Evolutionary conservation across 2,329 filamentous ascomycete species (phyloP), one percentile per base, ranked within the genome.

Genomic region (Neocucurbitaria cava): DNA sequence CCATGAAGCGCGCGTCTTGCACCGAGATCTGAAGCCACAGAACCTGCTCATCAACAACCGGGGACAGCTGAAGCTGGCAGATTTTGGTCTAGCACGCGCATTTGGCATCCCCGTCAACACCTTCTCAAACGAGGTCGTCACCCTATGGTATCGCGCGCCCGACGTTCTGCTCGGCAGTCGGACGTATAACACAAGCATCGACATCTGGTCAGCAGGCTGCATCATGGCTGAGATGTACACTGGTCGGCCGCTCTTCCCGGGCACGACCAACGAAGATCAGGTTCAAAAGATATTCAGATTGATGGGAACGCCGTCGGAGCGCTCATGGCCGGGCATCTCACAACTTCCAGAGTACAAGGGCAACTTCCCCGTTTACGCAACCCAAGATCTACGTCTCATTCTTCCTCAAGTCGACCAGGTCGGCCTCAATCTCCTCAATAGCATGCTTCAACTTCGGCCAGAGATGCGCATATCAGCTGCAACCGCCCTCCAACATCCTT

Each of bases 211-310:
- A 6, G 95, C 95, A 6, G 95, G 95, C 52, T 99, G 95, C 77
- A 99, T 99, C 82, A 98, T 99, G 95, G 95, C 95, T 9, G 95
- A 99, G 79, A 97, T 99, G 92, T 98, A 96, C 77, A 97, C 94
- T 0, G 95, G 95, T 3, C 86, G 95, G 17, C 95, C 95, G 0
- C 84, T 99, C 6, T 99, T 99, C 80, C 95, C 95, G 0, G 95
- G 95, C 54, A 99, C 95, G 1, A 97, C 95, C 33, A 99, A 99
- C 75, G 95, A 99, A 77, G 95, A 99, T 73, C 95, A 99, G 76
- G 88, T 98, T 46, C 85, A 96, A 60, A 92, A 96, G 75, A 99
- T 99, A 76, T 99, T 99, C 84, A 87, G 95, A 55, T 89, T 99
- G 57, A 99, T 99, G 95, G 95, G 95, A 58, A 99, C 95, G 0